A percentile compares a stretch with the other conserved stretches of the same genome.
phyloP scores from a whole-genome alignment of 202 grass and related monocot species.

The Zizania palustris region DNA sequence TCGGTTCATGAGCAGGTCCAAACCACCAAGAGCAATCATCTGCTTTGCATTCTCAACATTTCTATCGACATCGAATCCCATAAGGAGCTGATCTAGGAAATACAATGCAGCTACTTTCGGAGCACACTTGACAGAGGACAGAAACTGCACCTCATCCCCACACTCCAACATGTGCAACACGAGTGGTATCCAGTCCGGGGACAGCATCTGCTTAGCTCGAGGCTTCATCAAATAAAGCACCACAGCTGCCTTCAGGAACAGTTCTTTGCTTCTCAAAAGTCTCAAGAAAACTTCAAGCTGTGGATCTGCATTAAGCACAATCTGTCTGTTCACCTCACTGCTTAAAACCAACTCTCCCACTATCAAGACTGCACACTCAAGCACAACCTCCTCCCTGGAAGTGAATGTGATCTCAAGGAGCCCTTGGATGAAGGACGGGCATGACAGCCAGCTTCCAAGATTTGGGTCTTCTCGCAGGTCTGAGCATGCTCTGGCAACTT shows the following conservation, averaged over 20 bases:
- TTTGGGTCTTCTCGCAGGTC: constrained; percentile 50
- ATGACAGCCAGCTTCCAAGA: constrained; percentile 62
- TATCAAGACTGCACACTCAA: constrained; percentile 81
- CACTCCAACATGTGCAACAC: constrained; percentile 76
- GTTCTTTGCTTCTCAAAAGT: constrained; percentile 68
- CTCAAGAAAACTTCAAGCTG: constrained; percentile 94
- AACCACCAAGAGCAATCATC: constrained; percentile 81
- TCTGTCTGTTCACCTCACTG: constrained; percentile 79
- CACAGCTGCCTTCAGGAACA: constrained; percentile 77
- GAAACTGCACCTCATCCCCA: constrained; percentile 70
- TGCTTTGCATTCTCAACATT: constrained; percentile 95
- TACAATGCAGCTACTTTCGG: constrained; percentile 84
- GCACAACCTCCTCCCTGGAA: constrained; percentile 82
- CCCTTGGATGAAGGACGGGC: constrained; percentile 83
- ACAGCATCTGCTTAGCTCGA: constrained; percentile 97
- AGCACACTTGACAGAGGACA: constrained; percentile 67
- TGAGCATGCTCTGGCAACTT: constrained; percentile 73
- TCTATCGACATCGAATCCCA: constrained; percentile 87
- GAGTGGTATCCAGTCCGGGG: constrained; percentile 85
- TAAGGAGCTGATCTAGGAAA: constrained; percentile 91
- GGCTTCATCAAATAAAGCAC: constrained; percentile 85
- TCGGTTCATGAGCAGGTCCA: constrained; percentile 78
- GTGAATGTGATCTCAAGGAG: constrained; percentile 93
- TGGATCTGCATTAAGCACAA: constrained; percentile 89
- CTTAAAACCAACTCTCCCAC: constrained; percentile 68